Evolutionary conservation across 306 rosid species (phyloP).

Genomic region (Acmispon strigosus): DNA sequence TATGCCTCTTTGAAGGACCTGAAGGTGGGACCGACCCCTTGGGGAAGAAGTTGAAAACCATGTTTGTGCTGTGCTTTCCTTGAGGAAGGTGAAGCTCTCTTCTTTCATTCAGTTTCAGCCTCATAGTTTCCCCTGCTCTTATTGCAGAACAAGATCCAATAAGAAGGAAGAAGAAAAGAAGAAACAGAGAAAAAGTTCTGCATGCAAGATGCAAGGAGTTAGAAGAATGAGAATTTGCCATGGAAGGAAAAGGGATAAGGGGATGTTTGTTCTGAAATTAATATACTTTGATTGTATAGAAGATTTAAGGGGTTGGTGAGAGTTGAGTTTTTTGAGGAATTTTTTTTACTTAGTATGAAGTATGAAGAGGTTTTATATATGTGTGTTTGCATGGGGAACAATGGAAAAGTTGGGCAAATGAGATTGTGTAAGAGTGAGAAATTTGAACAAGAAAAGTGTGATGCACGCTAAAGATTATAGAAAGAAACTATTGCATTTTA

Average conservation of each 20-base stretch:
- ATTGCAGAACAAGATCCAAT: slow-evolving; percentile 45
- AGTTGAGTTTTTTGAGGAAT: background rate
- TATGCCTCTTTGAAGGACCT: slow-evolving; percentile 84
- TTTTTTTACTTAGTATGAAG: background rate
- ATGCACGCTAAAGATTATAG: slow-evolving; percentile 25
- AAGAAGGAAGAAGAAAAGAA: slow-evolving; percentile 29
- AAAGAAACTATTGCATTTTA: background rate
- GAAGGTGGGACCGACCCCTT: slow-evolving; percentile 73
- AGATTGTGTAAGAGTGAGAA: slow-evolving; percentile 24
- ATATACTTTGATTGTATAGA: no score
- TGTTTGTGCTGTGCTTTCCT: slow-evolving; percentile 10
- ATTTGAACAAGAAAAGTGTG: slow-evolving; percentile 27
- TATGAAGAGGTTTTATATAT: slow-evolving; percentile 17
- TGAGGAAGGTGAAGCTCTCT: slow-evolving; percentile 11
- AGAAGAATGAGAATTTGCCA: slow-evolving; percentile 37
- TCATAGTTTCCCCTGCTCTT: slow-evolving; percentile 36
- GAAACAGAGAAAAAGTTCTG: slow-evolving; percentile 15
- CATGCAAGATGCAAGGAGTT: slow-evolving; percentile 19
- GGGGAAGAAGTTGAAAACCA: slow-evolving; percentile 63
- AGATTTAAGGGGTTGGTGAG: background rate
- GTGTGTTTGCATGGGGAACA: slow-evolving; percentile 43
- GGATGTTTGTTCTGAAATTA: background rate
- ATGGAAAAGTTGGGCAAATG: slow-evolving; percentile 31
- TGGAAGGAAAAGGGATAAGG: background rate
- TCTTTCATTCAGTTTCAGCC: slow-evolving; percentile 3